Base-by-base conservation (phyloP, 306 rosid genomes). In the Castanea crenata region DNA sequence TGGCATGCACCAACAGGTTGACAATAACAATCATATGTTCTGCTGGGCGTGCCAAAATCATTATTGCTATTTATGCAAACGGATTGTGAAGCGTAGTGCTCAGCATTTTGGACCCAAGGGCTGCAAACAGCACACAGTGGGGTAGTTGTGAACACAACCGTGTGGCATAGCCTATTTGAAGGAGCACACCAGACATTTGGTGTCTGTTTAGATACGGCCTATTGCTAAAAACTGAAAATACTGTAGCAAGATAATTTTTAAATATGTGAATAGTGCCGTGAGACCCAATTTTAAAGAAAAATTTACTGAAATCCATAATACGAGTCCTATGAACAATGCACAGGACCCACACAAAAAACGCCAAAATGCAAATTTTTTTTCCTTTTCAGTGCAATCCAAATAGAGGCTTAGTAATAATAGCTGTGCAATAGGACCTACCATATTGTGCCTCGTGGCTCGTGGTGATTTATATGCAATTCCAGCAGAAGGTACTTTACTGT, bases 31-130 rank as follows among this genome's bases (percentile, higher is more conserved):
- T 79, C 97, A 92, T 82, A 77, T 92, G 69, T 87, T 88, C 59
- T 94, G 98, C 89, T 87, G 97, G 97, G 86, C 97, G 9, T 94
- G 97, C 79, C 97, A 90, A 85, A 73, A 69, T 80, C 94, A 94
- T 81, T 89, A 88, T 79, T 94, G 98, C 91, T 91, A 91, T 81
- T 71, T 91, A 16, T 92, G 98, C 90, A 90, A 85, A 56, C 69
- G 83, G 84, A 64, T 69, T 25, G 95, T 92, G n/a, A 87, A 78
- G 86, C 97, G 94, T 19, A 77, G 94, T 74, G 55, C 87, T 59
- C 87, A 85, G 86, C 98, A 94, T 86, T 94, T 79, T 80, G 97
- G 97, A 57, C 97, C 93, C 14, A 90, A 82, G 80, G 93, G 94
- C 25, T 92, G 98, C 92, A 91, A 87, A 75, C 97, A 92, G 73